Evolutionary conservation across 176 grass and related monocot genomes (phyloP), one percentile per base, ranked within the genome.

Genomic region (Lolium rigidum): DNA sequence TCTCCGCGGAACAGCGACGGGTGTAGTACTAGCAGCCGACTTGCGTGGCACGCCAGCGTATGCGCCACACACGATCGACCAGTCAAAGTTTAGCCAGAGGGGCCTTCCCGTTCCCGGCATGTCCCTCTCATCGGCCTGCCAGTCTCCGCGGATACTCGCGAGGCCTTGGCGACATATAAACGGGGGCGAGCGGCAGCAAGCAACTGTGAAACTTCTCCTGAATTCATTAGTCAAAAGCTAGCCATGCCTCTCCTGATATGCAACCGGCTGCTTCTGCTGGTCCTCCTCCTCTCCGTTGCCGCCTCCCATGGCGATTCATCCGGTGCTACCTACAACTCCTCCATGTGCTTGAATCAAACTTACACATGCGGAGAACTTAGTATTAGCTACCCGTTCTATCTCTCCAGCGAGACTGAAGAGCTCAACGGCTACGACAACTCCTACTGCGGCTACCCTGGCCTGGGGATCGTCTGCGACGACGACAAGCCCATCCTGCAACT

Each of bases 371-470:
- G 71, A 6, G 0, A 7, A 0, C 0, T 92, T 4, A 13, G 0
- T 0, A 48, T 92, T 39, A 37, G 35, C 0, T 92, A 92, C 56
- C 91, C 91, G 10, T 92, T 92, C 55, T 83, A 70, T 10, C 4
- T 17, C 4, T 0, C 21, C 0, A 0, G 0, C 0, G 0, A 44
- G 1, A 63, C 2, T 0, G 0, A 0, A 11, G 44, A 7, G 4
- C 0, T 79, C 54, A 14, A 3, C 5, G 63, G 74, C 1, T 9
- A 14, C 31, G 3, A 0, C 47, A 14, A 26, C 5, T 89, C 81
- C 0, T 49, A 46, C 87, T 89, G 84, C 24, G 77, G 63, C 0
- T 93, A 90, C 17, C 87, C 87, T 18, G 82, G 76, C 12, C 14
- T 93, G 31, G 61, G 8, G 43, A 63, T 88, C 35, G 0, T 0